Evolutionary conservation across 495 filamentous ascomycete genomes (phyloP).

Genomic region (Lepraria neglecta): DNA sequence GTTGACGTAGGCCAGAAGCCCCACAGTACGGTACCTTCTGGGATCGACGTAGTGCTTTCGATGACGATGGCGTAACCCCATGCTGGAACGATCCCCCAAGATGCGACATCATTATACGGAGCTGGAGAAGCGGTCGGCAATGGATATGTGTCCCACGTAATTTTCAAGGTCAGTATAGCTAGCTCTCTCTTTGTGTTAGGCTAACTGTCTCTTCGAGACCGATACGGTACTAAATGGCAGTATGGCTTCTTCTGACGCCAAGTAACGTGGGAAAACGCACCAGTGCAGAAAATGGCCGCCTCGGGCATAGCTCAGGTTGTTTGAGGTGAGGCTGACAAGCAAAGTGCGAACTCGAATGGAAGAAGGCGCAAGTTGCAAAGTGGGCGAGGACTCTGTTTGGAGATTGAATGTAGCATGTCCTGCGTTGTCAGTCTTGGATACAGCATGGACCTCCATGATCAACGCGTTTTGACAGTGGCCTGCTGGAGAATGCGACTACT

Average conservation of each 20-base stretch:
- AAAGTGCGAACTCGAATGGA: slow-evolving; percentile 2
- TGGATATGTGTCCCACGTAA: neutral
- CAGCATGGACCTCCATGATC: neutral
- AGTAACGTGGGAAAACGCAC: neutral
- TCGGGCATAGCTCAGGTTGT: neutral
- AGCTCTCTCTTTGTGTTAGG: neutral
- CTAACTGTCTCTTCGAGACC: neutral
- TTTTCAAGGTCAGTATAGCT: neutral
- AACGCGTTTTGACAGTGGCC: neutral
- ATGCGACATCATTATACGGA: neutral
- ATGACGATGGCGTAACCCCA: neutral
- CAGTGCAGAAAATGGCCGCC: neutral
- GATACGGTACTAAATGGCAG: neutral
- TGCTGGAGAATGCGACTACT: neutral
- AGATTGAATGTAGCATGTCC: neutral
- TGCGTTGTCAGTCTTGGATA: neutral
- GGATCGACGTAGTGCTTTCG: neutral
- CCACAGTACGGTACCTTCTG: neutral
- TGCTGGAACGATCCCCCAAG: neutral
- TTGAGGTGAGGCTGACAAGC: neutral
- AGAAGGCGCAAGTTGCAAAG: neutral
- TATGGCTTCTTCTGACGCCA: neutral
- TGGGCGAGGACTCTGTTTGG: neutral
- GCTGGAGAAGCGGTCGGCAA: neutral
- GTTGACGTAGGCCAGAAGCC: slow-evolving; percentile 1